Conservation (phyloP, 1,139 yeast species). For the Pichia kudriavzevii region DNA sequence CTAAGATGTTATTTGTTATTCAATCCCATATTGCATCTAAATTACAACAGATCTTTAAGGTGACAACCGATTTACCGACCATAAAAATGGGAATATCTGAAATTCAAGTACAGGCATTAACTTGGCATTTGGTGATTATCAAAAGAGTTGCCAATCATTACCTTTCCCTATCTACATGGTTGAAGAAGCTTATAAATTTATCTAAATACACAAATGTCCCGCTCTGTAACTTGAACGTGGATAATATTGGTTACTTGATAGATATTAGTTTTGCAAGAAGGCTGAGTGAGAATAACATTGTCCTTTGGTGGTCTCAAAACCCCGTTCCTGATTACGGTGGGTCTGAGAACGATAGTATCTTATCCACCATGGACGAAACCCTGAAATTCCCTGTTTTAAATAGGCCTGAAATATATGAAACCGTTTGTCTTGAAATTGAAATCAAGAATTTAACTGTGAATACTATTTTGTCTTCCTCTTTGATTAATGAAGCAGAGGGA, state of each 20-base stretch:
- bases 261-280: slow-evolving; percentile 84
- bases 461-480: slow-evolving; percentile 75
- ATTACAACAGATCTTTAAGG: slow-evolving; percentile 36
- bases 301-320: slow-evolving; percentile 88
- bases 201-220: slow-evolving; percentile 78
- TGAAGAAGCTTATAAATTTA: slow-evolving; percentile 55
- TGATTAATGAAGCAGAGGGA: slow-evolving; percentile 88
- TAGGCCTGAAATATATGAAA: slow-evolving; percentile 72
- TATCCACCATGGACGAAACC: slow-evolving; percentile 43
- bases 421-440: slow-evolving; percentile 72
- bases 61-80: slow-evolving; percentile 55
- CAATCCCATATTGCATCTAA: slow-evolving; percentile 62
- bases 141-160: slow-evolving; percentile 65
- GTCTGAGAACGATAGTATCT: slow-evolving; percentile 48
- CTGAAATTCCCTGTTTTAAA: slow-evolving; percentile 68
- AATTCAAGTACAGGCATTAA: slow-evolving; percentile 62
- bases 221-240: slow-evolving; percentile 71
- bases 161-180: slow-evolving; percentile 69
- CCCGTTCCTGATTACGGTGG: slow-evolving; percentile 89
- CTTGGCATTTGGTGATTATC: slow-evolving; percentile 76
- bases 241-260: slow-evolving; percentile 69
- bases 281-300: slow-evolving; percentile 54
- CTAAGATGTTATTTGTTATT: slow-evolving; percentile 57
- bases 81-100: slow-evolving; percentile 52
- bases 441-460: slow-evolving; percentile 76